Evolutionary conservation across 257 asterid species (phyloP), one percentile per base, ranked within the genome.

Genomic region (Datura wrightii): DNA sequence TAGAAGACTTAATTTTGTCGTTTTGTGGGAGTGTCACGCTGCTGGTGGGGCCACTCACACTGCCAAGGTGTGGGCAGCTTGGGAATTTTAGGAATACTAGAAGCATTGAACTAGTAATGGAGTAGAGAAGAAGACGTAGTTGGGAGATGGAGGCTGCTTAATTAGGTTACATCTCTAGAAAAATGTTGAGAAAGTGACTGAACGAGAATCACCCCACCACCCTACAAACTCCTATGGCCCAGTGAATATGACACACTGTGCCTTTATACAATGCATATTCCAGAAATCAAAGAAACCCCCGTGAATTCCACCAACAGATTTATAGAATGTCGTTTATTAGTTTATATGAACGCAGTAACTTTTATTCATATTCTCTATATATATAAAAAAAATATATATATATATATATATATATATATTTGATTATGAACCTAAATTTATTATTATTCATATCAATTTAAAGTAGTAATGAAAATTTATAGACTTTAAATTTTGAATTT

Each of bases 121-220:
- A 76, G 62, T 50, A 76, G 15, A 54, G 37, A 76, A 76, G 62
- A 76, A 76, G 82, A 2, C 50, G 24, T 31, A 18, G 79, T 42
- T 18, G 36, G 53, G 16, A 6, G n/a, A 8, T 84, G 79, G 60
- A 7, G 2, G 59, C 1, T 83, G 60, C 53, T 10, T 41, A 71
- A 11, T 46, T 46, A 72, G 58, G 55, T 19, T n/a, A 63, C 58
- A 79, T 88, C 87, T 83, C 83, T 80, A 72, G 82, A 83, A 83
- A 48, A 83, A 82, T 48, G 48, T 34, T 15, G 36, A 0, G 86
- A 83, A 14, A 63, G 79, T 56, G 89, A 86, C 87, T 3, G 11
- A 46, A 74, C 59, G 5, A 74, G 18, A 24, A 19, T 19, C 59
- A 62, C 14, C 69, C 31, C 31, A 24, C 31, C 69, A 62, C 16